phyloP scores from a whole-genome alignment of 2,329 filamentous ascomycete species.

The Westerdykella sp. region DNA sequence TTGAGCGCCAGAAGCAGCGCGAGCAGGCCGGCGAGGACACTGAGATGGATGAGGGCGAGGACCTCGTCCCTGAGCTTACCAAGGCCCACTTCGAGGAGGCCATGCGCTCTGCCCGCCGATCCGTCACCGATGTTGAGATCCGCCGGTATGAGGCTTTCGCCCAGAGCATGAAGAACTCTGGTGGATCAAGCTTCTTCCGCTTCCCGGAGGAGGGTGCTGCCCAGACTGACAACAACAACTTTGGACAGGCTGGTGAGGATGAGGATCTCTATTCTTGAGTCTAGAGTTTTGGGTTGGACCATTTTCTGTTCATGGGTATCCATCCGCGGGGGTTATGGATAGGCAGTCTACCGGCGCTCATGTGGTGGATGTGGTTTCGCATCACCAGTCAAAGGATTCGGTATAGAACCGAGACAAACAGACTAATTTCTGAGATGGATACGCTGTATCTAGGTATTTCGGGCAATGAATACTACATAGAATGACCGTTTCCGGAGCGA shows the following conservation, averaged over 20 bases:
- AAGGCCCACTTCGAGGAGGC: conserved; percentile 98
- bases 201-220: conserved; percentile 61
- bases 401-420: not conserved
- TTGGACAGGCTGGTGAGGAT: conserved; percentile 85
- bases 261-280: conserved; percentile 93
- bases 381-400: not conserved
- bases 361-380: not conserved
- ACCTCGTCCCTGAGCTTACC: conserved; percentile 92
- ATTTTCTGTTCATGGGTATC: conserved; percentile 5
- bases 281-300: not conserved
- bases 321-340: not conserved
- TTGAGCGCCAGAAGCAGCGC: conserved; percentile 82
- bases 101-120: conserved; percentile 89
- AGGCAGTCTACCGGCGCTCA: not conserved
- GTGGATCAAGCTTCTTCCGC: conserved; percentile 95
- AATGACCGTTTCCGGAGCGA: too few species aligned
- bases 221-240: conserved; percentile 46
- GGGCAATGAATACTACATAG: too few species aligned
- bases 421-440: not conserved
- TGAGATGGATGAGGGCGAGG: conserved; percentile 70
- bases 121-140: conserved; percentile 94
- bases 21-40: conserved; percentile 67
- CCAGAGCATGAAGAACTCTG: conserved; percentile 98
- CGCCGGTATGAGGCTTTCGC: conserved; percentile 97
- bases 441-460: not conserved